phyloP scores from a whole-genome alignment of 2,329 filamentous ascomycete genomes.

The Fusarium haematococcum region DNA sequence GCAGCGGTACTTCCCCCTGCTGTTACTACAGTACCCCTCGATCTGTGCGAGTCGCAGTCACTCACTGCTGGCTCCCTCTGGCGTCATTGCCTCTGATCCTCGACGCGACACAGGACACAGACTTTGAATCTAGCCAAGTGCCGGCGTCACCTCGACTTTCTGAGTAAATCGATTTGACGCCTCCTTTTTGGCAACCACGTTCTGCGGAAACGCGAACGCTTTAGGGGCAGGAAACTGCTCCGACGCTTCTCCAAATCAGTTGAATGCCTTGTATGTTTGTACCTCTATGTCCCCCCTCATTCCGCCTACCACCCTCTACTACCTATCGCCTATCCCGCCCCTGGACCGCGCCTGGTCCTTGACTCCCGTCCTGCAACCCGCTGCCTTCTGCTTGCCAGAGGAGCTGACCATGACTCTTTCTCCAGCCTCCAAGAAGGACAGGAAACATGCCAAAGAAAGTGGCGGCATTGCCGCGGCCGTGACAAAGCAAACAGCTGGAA shows the following conservation, averaged over 20 bases:
- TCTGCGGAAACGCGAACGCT: constrained; percentile 47
- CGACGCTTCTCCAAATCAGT: constrained; percentile 45
- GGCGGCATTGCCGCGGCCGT: constrained; percentile 65
- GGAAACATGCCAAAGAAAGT: constrained; percentile 66
- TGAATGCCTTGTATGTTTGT: constrained; percentile 53
- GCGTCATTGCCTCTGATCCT: constrained; percentile 26
- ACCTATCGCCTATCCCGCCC: constrained; percentile 10
- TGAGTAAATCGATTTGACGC: constrained; percentile 22
- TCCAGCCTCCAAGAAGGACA: constrained; percentile 62
- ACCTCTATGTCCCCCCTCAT: constrained; percentile 28
- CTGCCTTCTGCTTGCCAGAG: constrained; percentile 11
- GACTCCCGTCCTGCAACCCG: constrained; percentile 29
- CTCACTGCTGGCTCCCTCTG: constrained; percentile 4
- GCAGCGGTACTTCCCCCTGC: constrained; percentile 18
- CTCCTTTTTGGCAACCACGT: constrained; percentile 31
- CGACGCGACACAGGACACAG: constrained; percentile 33
- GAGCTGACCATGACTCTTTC: constrained; percentile 43
- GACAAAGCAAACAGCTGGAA: constrained; percentile 64
- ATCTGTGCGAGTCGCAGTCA: constrained; percentile 20
- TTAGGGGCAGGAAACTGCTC: constrained; percentile 49
- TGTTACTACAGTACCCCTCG: constrained; percentile 10
- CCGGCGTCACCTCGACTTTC: constrained; percentile 33
- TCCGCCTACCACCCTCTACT: background rate
- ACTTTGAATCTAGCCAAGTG: constrained; percentile 34
- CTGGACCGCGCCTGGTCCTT: constrained; percentile 25